Evolutionary conservation across 768 basidiomycete genomes (phyloP).

Genomic region (Tulasnella sp.): DNA sequence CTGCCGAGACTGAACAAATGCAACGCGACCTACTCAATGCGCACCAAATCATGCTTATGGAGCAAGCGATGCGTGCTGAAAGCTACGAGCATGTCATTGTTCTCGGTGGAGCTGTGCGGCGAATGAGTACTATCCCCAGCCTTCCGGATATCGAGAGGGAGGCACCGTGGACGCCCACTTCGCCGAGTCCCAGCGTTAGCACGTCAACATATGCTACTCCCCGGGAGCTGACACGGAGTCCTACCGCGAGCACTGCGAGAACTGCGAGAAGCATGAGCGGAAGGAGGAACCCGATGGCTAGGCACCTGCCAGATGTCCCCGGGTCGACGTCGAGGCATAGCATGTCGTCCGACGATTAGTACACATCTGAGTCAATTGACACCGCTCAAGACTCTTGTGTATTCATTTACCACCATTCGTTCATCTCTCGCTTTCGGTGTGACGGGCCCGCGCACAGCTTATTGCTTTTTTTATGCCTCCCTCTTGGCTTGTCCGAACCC

Average conservation of each 20-base stretch:
- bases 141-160: neutral
- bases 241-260: neutral
- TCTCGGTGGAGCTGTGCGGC: slow-evolving; percentile 1
- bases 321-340: no score
- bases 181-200: neutral
- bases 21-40: slow-evolving; percentile 9
- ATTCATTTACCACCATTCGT: neutral
- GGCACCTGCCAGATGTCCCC: no score
- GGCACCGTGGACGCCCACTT: slow-evolving; percentile 12
- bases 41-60: slow-evolving; percentile 10
- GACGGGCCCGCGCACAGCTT: neutral
- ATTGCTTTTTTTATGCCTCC: neutral
- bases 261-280: neutral
- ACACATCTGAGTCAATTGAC: no score
- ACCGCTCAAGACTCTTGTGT: neutral
- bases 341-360: no score
- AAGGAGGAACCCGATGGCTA: slow-evolving; percentile 5
- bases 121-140: slow-evolving; percentile 13
- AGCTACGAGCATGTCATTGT: slow-evolving; percentile 12
- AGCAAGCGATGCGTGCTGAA: slow-evolving; percentile 6
- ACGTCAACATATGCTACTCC: neutral
- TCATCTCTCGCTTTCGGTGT: neutral
- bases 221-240: neutral
- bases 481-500: neutral
- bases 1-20: neutral